Base-by-base conservation (phyloP, 257 asterid species). In the Cinchona pubescens region DNA sequence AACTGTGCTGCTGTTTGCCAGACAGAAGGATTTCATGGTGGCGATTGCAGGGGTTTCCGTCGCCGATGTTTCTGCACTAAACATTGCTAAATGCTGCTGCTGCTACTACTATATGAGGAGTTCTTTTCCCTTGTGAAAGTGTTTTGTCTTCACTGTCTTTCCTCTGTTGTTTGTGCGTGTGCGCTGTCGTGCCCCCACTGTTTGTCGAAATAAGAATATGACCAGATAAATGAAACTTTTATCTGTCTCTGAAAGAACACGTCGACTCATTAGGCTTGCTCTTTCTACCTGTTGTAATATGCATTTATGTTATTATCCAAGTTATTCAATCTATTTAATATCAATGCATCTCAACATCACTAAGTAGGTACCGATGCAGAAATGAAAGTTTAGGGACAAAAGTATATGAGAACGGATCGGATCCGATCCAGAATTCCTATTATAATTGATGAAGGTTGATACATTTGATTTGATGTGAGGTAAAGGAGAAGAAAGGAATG, bases 31-130 rank as follows among this genome's bases (percentile, higher is more conserved):
- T 90, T 87, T 67, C 84, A 63, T 49, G 83, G 90, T 61, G 96
- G 96, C 73, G 89, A 75, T 75, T 90, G 96, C 90, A 75, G 90
- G 9, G 96, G 96, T 73, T 86, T 90, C 75, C 94, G 91, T 74
- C 92, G 91, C 82, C 89, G 94, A 0, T 90, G 96, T 74, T 90
- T 72, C 69, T 90, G 93, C 88, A 82, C 86, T 10, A 88, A 78
- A 55, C 90, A 78, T 53, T 90, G 96, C 45, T 83, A 38, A 87
- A 23, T n/a, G 0, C 21, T 5, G 27, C 25, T 51, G 18, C 9
- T 3, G 1, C n/a, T n/a, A n/a, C n/a, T n/a, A n/a, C n/a, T n/a
- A n/a, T n/a, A 65, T 18, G 49, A 15, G 1, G 43, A 62, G 21
- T 37, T 27, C 0, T 2, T 25, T 34, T 9, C 5, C 4, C 35